Evolutionary conservation across 371 early-diverging fungal species (phyloP), one percentile per base, ranked within the genome.

Genomic region (Mortierella sp.): DNA sequence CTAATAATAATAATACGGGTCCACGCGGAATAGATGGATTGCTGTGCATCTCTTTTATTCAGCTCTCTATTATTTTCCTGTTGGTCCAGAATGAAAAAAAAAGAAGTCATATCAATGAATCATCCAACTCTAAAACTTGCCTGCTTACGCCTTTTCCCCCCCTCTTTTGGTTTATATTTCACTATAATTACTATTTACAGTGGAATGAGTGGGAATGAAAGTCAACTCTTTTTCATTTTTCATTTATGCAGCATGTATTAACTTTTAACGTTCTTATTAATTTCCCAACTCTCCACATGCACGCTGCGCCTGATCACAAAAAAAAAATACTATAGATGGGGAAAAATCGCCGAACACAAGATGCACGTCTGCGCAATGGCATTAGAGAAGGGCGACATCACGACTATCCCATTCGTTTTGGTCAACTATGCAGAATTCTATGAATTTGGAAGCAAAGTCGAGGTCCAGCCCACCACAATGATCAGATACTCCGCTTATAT

Each of bases 381-480:
- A 47, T 34, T 79, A 28, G 79, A 79, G 59, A 51, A 73, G 7
- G 79, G 79, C 66, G 73, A 70, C 64, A 79, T 79, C 61, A 79
- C 79, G 12, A 47, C 58, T 13, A 79, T 79, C 61, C 79, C 79
- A 2, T 73, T 79, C 51, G 74, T 79, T 3, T 42, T 79, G 19
- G 79, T 79, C 63, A 73, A 79, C 49, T 79, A 79, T 47, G 79
- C 73, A 49, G 74, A 79, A 47, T 79, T 79, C 55, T 73, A 69
- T 26, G 79, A 79, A 54, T 53, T 31, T 59, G 79, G 74, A 34
- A 22, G 35, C 53, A 79, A 72, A 59, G 66, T 73, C 29, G 70
- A 73, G 60, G 67, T 68, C 10, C 58, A 53, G 9, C 78, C 78
- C 17, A 68, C 72, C 3, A 53, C 78, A 10, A 56, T 61, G 64